Percentiles rank a stretch among this genome's conserved stretches.
These are phyloP conservation scores for Neopestalotiopsis clavispora DNA, from an alignment of 2,329 filamentous ascomycete species.

Conservation along the genomic window DNA sequence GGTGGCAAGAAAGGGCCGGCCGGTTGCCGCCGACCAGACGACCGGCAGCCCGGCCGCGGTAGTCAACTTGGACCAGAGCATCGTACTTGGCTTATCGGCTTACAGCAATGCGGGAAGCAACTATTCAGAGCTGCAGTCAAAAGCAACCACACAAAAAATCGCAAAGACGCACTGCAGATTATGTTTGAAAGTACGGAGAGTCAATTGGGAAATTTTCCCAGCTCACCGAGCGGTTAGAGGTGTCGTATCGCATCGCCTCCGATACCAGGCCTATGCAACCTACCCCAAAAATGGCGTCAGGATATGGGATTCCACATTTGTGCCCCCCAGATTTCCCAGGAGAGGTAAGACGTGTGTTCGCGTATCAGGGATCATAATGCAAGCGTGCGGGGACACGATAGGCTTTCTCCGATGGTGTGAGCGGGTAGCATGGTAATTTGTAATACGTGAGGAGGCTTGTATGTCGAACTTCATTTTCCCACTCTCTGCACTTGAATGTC, in stretches of 20 bases:
- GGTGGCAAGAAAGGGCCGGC: constrained; percentile 23
- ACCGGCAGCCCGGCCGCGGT: constrained; percentile 25
- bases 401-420: neutral
- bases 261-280: neutral
- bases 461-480: neutral
- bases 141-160: neutral
- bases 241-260: neutral
- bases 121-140: neutral
- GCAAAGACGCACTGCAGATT: neutral
- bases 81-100: neutral
- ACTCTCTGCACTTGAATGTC: neutral
- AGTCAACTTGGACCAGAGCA: constrained; percentile 23
- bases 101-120: neutral
- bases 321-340: neutral
- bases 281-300: constrained; percentile 12
- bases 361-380: neutral
- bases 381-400: neutral
- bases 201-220: neutral
- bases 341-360: neutral
- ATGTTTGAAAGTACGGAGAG: neutral
- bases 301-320: neutral
- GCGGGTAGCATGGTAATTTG: neutral
- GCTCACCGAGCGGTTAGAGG: neutral
- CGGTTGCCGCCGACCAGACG: constrained; percentile 9
- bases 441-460: neutral